phyloP scores from a whole-genome alignment of 1,284 basidiomycete genomes.

The Ganoderma multipileum region DNA sequence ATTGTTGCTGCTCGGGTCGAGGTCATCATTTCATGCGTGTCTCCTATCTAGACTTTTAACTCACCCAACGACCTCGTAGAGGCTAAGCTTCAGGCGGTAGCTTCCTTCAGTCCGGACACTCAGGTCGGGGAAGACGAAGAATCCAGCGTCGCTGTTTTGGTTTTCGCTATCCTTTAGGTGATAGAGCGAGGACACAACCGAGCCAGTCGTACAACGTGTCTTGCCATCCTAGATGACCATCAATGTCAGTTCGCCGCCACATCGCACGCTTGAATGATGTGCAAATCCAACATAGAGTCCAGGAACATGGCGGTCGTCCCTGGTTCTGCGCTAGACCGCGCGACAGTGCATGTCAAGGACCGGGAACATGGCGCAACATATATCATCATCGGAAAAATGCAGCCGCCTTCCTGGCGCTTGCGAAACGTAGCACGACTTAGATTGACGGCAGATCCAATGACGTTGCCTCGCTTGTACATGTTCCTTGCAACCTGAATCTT shows the following conservation, averaged over 20 bases:
- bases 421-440: not conserved
- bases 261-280: not conserved
- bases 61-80: conserved; percentile 94
- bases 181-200: conserved; percentile 92
- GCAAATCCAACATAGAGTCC: not conserved
- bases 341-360: not conserved
- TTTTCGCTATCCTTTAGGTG: conserved; percentile 93
- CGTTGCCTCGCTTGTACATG: not conserved
- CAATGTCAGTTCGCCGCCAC: not conserved
- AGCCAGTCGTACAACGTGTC: conserved; percentile 88
- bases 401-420: conserved; percentile 6
- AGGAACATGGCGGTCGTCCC: not conserved
- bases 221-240: conserved; percentile 72
- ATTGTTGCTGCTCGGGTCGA: conserved; percentile 25
- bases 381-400: not conserved
- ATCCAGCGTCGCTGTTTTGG: conserved; percentile 84
- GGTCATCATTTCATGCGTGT: conserved; percentile 2
- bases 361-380: conserved; percentile 16
- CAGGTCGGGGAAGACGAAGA: conserved; percentile 91
- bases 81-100: conserved; percentile 85
- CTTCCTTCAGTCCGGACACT: conserved; percentile 90
- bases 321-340: conserved; percentile 3
- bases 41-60: conserved; percentile 41
- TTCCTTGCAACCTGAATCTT: not conserved
- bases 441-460: conserved; percentile 11